Evolutionary conservation across 495 filamentous ascomycete genomes (phyloP).

Genomic region (Penicillium daleae): DNA sequence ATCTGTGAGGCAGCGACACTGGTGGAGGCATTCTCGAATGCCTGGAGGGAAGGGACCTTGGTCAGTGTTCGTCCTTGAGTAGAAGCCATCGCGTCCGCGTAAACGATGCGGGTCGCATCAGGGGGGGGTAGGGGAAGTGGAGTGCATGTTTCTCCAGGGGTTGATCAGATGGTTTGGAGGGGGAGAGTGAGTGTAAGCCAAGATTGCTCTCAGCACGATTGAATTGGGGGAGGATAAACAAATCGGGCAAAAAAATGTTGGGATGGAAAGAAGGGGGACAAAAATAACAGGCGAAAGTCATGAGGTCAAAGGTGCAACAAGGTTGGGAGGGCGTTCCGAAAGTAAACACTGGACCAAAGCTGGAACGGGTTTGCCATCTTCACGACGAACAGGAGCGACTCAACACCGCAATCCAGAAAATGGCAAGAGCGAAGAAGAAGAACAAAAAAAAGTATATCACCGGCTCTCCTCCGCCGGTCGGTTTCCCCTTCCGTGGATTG

Average conservation of each 20-base stretch:
- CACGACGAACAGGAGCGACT: constrained; percentile 3
- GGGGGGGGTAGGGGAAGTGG: not conserved
- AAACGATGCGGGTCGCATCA: not conserved
- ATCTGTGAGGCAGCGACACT: constrained; percentile 98
- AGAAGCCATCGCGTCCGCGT: constrained; percentile 2
- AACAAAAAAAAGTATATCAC: not conserved
- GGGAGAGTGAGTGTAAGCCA: too few species aligned
- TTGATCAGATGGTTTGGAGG: not conserved
- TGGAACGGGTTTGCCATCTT: not conserved
- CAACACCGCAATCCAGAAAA: not conserved
- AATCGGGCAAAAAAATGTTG: too few species aligned
- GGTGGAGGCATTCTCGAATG: constrained; percentile 98
- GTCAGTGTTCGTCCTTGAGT: constrained; percentile 21
- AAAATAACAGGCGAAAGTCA: not conserved
- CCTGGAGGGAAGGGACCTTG: constrained; percentile 54
- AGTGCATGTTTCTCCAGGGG: not conserved
- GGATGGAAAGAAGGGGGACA: not conserved
- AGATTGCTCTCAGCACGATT: not conserved
- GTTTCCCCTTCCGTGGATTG: not conserved
- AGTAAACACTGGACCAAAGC: not conserved
- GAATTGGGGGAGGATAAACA: not conserved
- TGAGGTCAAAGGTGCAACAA: constrained; percentile 5
- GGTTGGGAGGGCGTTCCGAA: not conserved
- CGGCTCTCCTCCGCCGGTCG: not conserved
- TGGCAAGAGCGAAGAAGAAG: not conserved